Evolutionary conservation across 768 basidiomycete genomes (phyloP), one percentile per base, ranked within the genome.

Genomic region (Leccinum obscurum): DNA sequence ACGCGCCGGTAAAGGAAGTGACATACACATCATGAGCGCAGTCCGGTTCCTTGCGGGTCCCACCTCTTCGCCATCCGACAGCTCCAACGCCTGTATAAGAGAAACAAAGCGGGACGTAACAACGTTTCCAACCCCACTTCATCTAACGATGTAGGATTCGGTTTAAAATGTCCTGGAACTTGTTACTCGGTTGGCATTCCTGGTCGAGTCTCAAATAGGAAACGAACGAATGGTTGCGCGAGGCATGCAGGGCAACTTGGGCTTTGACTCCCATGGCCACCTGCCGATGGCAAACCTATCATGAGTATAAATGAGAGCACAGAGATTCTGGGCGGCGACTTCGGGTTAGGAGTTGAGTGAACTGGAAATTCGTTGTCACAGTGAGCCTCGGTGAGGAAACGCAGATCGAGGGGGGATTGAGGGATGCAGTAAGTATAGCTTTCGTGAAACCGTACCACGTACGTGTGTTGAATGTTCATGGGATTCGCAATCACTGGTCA

Each of bases 11-110:
- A 9, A 32, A 32, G 15, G 17, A 30, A 17, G 10, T 10, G 17
- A 57, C 64, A 5, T 49, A 65, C 64, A 53, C 22, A 24, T 48
- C 46, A 48, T 20, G n/a, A 20, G 20, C 3, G 14, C 13, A 14
- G 48, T n/a, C 48, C 6, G 1, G 13, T 24, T 24, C 22, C 14
- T 49, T 49, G 48, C 48, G 48, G 13, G 22, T 24, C 48, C 22
- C 14, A 49, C 17, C 44, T 44, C 44, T 20, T 44, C 41, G 41
- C 5, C 6, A 4, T 44, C 44, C n/a, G 44, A 44, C 46, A 48
- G 9, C 17, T 48, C 46, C 3, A 6, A 48, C 13, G 46, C 6
- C 20, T 49, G 3, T 24, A 24, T 22, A 49, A 49, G 22, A 44
- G 41, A 48, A 49, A 24, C 48, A 49, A 24, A 14, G 20, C 3